phyloP scores from a whole-genome alignment of 345 rosid genomes.

The Noccaea bulbosa region DNA sequence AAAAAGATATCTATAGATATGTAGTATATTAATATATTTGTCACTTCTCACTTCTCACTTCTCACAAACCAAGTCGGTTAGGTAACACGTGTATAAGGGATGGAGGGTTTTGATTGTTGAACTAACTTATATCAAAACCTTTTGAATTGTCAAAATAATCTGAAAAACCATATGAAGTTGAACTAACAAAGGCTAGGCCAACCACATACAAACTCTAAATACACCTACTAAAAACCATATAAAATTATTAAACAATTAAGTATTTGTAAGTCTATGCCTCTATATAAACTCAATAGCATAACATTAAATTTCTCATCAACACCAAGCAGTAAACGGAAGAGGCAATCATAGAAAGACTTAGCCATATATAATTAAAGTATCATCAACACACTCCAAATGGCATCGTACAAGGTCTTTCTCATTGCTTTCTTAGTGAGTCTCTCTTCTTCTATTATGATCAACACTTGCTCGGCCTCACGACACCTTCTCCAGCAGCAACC shows the following conservation, averaged over 20 bases:
- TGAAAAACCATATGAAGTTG: conserved; percentile 13
- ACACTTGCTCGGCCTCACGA: conserved; percentile 25
- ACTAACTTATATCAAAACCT: neutral
- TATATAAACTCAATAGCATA: conserved; percentile 33
- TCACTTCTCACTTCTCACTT: too few species aligned
- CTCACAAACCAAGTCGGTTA: too few species aligned
- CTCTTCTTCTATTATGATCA: conserved; percentile 24
- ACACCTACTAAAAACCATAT: conserved; percentile 15
- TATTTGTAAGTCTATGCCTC: conserved; percentile 15
- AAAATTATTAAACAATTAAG: neutral
- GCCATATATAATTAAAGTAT: neutral
- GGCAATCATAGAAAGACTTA: neutral
- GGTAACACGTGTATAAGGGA: too few species aligned
- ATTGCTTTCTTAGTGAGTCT: conserved; percentile 19
- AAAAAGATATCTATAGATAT: too few species aligned
- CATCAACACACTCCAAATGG: conserved; percentile 17
- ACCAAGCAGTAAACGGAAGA: conserved; percentile 20
- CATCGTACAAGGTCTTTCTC: conserved; percentile 31
- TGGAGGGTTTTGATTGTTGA: conserved; percentile 11
- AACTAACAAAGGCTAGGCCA: conserved; percentile 15
- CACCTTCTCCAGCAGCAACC: conserved; percentile 36
- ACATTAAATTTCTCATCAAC: neutral
- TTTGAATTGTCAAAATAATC: conserved; percentile 13
- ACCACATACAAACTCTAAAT: neutral
- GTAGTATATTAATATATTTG: too few species aligned